Evolutionary conservation across 352 stramenopile genomes (phyloP), one percentile per base, ranked within the genome.

Genomic region (Globisporangium alternatum): DNA sequence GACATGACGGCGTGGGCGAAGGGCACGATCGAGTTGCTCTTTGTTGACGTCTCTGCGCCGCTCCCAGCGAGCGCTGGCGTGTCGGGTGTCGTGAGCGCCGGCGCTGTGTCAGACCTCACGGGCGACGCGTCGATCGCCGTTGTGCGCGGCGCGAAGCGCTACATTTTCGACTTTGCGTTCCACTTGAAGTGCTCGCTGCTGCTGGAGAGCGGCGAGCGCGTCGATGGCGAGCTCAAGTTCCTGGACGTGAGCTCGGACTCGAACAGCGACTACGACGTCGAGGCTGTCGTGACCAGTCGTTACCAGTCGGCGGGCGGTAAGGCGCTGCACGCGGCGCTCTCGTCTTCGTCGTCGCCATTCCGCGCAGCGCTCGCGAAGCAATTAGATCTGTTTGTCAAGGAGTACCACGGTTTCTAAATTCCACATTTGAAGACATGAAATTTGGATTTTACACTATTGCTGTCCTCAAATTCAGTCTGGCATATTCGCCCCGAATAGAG

Each of bases 61-160:
- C 51, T 90, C 47, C 72, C 67, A 22, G 58, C 62, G 3, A 59
- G 41, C 17, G 49, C 60, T 43, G 57, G 48, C 10, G 58, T 67
- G 15, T 64, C 74, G 47, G 84, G 80, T 19, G 57, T 82, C 22
- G 81, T 93, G 21, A 65, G 60, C 7, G 80, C 96, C 9, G 75
- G 76, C 2, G 72, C 88, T 33, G 77, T 98, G 7, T 86, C 88
- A 28, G 77, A 96, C 57, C 66, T 98, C n/a, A 78, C 78, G 6
- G 95, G 95, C n/a, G 93, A 98, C 64, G 95, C 91, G 17, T 97
- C 88, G 8, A 96, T 98, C 52, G 92, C 90, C 5, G 80, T 98
- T 49, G 83, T 96, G 56, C 88, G 91, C 60, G 95, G 92, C 52
- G 95, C 95, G 54, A 98, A 98, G 73, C 83, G 92, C 60, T 98